Conservation (phyloP, 306 rosid species). For the Glycine latifolia region DNA sequence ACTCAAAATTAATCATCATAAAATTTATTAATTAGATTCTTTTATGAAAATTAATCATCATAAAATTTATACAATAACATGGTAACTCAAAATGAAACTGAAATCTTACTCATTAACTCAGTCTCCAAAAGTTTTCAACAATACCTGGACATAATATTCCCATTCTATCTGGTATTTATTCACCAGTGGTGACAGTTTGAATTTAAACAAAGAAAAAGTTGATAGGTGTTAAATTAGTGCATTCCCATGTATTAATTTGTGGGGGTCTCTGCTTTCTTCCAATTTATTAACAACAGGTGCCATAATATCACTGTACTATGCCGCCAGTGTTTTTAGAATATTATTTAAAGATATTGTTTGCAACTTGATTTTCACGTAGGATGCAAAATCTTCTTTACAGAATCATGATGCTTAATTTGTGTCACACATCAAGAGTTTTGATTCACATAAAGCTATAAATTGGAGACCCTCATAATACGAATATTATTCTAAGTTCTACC, state of each 20-base stretch:
- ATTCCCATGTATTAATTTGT: neutral
- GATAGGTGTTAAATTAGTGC: neutral
- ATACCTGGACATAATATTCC: neutral
- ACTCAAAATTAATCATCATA: no score
- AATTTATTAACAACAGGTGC: neutral
- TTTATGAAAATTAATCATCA: no score
- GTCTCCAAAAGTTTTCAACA: neutral
- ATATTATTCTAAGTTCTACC: neutral
- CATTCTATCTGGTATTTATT: neutral
- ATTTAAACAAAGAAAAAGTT: neutral
- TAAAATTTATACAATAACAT: no score
- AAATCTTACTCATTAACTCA: neutral
- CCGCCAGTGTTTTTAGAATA: neutral
- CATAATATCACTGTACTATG: neutral
- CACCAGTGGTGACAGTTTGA: neutral
- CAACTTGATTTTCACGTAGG: neutral
- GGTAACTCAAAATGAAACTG: neutral
- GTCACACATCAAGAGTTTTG: neutral
- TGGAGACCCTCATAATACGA: neutral
- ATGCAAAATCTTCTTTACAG: neutral
- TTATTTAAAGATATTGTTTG: conserved; percentile 1
- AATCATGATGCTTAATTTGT: neutral
- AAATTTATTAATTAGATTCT: no score
- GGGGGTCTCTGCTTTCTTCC: neutral
- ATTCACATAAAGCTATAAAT: neutral